phyloP scores from a whole-genome alignment of 352 stramenopile species.

The Pythium guiyangense region DNA sequence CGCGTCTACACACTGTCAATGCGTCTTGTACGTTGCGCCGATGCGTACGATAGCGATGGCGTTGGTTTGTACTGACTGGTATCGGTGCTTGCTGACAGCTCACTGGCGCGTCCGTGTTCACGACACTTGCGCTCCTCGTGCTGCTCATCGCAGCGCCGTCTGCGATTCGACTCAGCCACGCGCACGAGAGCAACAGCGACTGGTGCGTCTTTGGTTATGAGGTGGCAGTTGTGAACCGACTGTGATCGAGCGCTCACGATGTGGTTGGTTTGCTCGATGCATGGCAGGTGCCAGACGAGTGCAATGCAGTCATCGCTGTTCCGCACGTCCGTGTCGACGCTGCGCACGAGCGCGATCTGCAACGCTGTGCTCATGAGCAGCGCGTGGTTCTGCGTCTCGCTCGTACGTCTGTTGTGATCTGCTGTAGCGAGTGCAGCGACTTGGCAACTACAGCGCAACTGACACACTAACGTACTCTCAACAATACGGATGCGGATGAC shows the following conservation, averaged over 20 bases:
- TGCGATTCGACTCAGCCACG: conserved; percentile 32
- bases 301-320: conserved; percentile 14
- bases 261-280: background rate
- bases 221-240: too few species aligned
- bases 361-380: conserved; percentile 38
- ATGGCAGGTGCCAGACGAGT: background rate
- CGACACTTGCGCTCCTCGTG: conserved; percentile 26
- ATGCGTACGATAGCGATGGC: too few species aligned
- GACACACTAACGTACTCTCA: too few species aligned
- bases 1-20: conserved; percentile 11
- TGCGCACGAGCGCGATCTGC: conserved; percentile 27
- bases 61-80: too few species aligned
- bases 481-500: too few species aligned
- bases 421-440: too few species aligned
- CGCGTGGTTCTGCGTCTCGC: conserved; percentile 47
- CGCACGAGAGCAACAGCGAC: conserved; percentile 24
- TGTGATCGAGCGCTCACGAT: background rate
- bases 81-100: conserved; percentile 17
- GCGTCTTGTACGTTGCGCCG: conserved; percentile 16
- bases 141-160: conserved; percentile 40
- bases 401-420: conserved; percentile 27
- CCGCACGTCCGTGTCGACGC: conserved; percentile 15
- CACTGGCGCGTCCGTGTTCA: conserved; percentile 21
- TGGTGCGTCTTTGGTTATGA: conserved; percentile 30
- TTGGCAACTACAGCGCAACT: too few species aligned